Evolutionary conservation across 164 flowering plant genomes (phyloP), one percentile per base, ranked within the genome.

Genomic region (Platanus orientalis): DNA sequence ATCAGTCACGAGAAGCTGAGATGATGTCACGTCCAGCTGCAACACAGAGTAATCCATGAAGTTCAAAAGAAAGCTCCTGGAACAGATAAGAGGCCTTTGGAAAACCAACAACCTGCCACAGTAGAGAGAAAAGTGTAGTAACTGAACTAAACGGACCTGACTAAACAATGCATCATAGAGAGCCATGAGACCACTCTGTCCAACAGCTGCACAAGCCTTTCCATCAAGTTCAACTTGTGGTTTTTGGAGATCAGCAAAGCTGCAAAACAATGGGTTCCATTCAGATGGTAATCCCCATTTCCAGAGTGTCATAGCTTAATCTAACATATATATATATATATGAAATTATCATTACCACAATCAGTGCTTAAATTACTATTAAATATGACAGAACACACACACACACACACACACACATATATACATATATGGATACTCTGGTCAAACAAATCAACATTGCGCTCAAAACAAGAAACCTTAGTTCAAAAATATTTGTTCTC

Each of bases 151-250:
- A 36, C 42, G 12, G 42, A 90, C 99, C 97, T 94, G 96, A 75
- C 79, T 84, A 71, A 95, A 92, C 73, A 95, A 63, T 39, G 86
- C 71, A 72, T 95, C 99, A 76, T 95, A 95, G 0, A 92, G 77
- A 69, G 99, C 96, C 97, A 92, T 92, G 39, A 92, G 90, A 61
- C 92, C 85, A 73, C 77, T 92, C 65, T 92, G 99, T 17, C 99
- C 99, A 73, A 92, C 99, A 77, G 97, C 90, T 11, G 99, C 99
- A 76, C 97, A 95, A 16, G 97, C 97, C 77, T 92, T 92, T 56
- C 97, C 97, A 82, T 95, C 97, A 69, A 95, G 85, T 62, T 92
- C 97, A 71, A 60, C 71, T 77, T 94, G 99, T 40, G 99, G 99
- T 25, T 86, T 91, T 63, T 94, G 97, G 60, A 94, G 97, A 70